These are phyloP conservation scores for Pseudogymnoascus verrucosus DNA, from an alignment of 2,329 filamentous ascomycete genomes.

Conservation along the genomic window DNA sequence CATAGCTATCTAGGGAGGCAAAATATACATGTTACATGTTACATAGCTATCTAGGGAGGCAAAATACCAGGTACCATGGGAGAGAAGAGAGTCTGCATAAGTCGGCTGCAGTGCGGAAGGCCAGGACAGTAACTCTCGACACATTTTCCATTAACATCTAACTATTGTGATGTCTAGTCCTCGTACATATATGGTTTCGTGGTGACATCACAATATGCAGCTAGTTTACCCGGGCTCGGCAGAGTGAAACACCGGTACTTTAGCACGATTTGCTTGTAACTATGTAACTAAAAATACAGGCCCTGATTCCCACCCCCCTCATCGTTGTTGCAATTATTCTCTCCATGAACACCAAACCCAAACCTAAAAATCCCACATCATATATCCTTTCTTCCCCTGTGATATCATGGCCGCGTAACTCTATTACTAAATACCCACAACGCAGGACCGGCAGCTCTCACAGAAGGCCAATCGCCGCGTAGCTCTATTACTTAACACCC, in stretches of 20 bases:
- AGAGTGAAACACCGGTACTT: not conserved
- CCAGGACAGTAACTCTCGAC: not conserved
- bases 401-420: slow-evolving; percentile 12
- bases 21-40: no score
- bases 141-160: not conserved
- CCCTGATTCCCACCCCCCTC: not conserved
- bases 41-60: no score
- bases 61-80: no score
- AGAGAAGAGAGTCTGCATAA: not conserved
- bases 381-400: not conserved
- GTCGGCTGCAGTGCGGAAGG: not conserved
- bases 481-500: slow-evolving; percentile 15
- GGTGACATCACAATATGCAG: not conserved
- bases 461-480: slow-evolving; percentile 15
- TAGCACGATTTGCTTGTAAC: not conserved
- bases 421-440: slow-evolving; percentile 13
- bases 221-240: not conserved
- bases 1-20: no score
- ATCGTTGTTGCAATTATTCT: not conserved
- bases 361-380: not conserved
- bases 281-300: not conserved
- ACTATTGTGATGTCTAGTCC: not conserved
- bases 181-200: not conserved
- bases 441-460: not conserved
- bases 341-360: not conserved